Conservation (phyloP, 169 alveolate genomes). For the Eimeria sp. region DNA sequence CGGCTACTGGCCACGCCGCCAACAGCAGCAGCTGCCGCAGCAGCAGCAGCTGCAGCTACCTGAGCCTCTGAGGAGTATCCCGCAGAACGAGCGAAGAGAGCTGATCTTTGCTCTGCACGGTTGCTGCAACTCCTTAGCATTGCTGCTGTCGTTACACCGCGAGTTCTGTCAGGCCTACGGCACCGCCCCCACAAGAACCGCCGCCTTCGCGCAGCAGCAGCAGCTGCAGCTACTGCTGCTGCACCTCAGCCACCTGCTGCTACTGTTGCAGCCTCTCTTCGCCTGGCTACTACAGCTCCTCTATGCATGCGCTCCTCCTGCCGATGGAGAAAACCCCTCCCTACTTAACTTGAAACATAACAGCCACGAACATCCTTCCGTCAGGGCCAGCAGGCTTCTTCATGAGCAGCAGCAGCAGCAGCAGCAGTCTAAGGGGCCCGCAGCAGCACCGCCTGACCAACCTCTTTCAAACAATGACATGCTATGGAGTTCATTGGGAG, state of each 20-base stretch:
- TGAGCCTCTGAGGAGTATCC: neutral
- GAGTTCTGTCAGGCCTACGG: constrained; percentile 79
- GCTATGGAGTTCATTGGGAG: constrained; percentile 77
- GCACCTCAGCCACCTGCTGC: constrained; percentile 56
- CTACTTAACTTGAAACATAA: constrained; percentile 70
- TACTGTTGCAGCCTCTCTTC: constrained; percentile 54
- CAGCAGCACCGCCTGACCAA: constrained; percentile 56
- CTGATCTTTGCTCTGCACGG: constrained; percentile 42
- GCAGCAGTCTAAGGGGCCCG: neutral
- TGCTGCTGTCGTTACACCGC: constrained; percentile 56
- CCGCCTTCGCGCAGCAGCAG: constrained; percentile 58
- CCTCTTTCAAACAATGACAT: constrained; percentile 76
- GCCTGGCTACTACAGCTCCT: constrained; percentile 77
- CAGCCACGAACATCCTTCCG: constrained; percentile 81
- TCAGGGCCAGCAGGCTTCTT: constrained; percentile 73
- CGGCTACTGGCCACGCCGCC: constrained; percentile 15
- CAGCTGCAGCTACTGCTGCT: constrained; percentile 72
- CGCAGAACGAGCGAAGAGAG: constrained; percentile 7
- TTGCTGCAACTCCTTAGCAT: constrained; percentile 61
- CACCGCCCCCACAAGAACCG: neutral
- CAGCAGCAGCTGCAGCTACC: constrained; percentile 19
- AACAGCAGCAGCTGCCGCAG: constrained; percentile 19
- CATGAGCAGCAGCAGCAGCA: constrained; percentile 67
- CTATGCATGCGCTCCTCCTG: constrained; percentile 73
- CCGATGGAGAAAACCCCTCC: constrained; percentile 72